Percentiles rank a stretch among this genome's conserved stretches.
Conservation (phyloP, 2,329 filamentous ascomycete genomes). For the Byssothecium circinans region DNA sequence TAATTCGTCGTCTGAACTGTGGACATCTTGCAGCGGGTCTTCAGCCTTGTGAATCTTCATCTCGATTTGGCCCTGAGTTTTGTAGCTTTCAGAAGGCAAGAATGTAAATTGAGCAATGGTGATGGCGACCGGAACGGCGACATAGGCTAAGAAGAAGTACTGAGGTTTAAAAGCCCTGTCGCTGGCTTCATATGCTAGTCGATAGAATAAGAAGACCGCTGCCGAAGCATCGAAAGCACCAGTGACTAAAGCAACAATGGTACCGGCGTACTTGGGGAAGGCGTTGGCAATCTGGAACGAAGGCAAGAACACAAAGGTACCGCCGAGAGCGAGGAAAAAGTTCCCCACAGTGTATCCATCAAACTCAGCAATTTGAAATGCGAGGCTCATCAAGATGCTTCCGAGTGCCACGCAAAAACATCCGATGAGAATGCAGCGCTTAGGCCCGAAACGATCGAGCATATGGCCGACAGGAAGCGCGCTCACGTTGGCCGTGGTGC, state of each 20-base stretch:
- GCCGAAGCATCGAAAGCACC: conserved; percentile 84
- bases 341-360: conserved; percentile 68
- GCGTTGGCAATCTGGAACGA: conserved; percentile 84
- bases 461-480: conserved; percentile 40
- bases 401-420: conserved; percentile 36
- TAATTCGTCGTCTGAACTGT: conserved; percentile 58
- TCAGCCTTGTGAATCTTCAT: conserved; percentile 39
- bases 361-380: conserved; percentile 38
- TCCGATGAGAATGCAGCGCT: conserved; percentile 33
- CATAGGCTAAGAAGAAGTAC: conserved; percentile 72
- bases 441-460: conserved; percentile 43
- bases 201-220: conserved; percentile 76
- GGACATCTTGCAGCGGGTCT: conserved; percentile 46
- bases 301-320: conserved; percentile 79
- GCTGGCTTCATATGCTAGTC: conserved; percentile 67
- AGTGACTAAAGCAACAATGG: conserved; percentile 76
- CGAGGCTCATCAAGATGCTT: conserved; percentile 42
- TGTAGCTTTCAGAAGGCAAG: conserved; percentile 77
- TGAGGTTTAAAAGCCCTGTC: conserved; percentile 61
- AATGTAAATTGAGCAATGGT: conserved; percentile 67
- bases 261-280: conserved; percentile 73
- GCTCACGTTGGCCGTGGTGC: conserved; percentile 43
- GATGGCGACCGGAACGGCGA: conserved; percentile 70
- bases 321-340: conserved; percentile 74
- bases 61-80: conserved; percentile 56